These are phyloP conservation scores for Lactarius quietus DNA, from an alignment of 768 basidiomycete species.

Conservation along the genomic window DNA sequence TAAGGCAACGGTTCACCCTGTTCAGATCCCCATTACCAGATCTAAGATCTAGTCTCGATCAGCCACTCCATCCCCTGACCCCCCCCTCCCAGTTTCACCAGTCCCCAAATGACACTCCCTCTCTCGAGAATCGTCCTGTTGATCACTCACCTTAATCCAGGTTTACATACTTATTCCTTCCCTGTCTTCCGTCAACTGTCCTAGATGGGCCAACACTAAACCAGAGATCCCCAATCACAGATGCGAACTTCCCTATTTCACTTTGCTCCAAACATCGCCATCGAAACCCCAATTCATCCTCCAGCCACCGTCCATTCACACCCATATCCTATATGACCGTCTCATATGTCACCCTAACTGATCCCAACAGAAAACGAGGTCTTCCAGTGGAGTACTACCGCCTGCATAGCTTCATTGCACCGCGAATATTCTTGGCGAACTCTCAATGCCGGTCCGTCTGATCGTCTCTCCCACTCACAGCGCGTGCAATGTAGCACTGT, in stretches of 20 bases:
- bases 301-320: conserved; percentile 12
- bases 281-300: conserved; percentile 5
- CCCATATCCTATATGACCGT: neutral
- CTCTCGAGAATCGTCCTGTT: neutral
- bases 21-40: neutral
- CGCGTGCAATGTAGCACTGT: neutral
- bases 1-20: neutral
- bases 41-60: conserved; percentile 16
- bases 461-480: neutral
- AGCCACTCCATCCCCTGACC: neutral
- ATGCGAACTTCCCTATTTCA: neutral
- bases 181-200: neutral
- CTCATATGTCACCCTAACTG: conserved; percentile 1
- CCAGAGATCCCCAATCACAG: neutral
- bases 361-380: neutral
- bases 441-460: neutral
- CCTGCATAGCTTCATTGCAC: neutral
- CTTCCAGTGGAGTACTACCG: too few relatives aligned
- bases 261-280: neutral
- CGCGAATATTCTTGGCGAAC: neutral
- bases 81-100: conserved; percentile 1
- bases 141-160: conserved; percentile 1
- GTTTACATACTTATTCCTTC: neutral
- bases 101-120: conserved; percentile 4
- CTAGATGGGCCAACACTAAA: neutral